Percentiles rank a stretch among this genome's conserved stretches.
Evolutionary conservation across 2,329 filamentous ascomycete species (phyloP).

Genomic region (Chaetomium strumarium): DNA sequence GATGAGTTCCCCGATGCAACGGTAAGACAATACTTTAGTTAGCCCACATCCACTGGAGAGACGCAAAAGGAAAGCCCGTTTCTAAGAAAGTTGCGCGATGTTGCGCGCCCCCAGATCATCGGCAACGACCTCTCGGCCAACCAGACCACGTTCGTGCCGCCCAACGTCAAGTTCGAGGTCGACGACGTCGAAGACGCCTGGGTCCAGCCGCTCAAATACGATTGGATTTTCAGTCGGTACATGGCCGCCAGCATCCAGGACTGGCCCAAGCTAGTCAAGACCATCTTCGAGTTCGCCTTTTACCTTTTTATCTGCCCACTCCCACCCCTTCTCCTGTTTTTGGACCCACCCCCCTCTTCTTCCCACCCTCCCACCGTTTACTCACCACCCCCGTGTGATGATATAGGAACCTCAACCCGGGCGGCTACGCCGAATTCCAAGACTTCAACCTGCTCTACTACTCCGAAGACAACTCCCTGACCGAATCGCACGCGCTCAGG

Average conservation of each 20-base stretch:
- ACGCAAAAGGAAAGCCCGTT: not conserved
- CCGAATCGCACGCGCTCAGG: conserved; percentile 5
- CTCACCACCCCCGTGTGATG: too few species aligned
- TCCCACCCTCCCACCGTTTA: too few species aligned
- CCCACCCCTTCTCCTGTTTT: too few species aligned
- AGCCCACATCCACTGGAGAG: not conserved
- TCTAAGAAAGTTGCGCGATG: conserved; percentile 27
- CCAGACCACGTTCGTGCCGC: conserved; percentile 29
- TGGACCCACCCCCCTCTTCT: too few species aligned
- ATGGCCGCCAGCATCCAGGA: conserved; percentile 32
- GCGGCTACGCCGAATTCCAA: conserved; percentile 32
- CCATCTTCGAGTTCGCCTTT: conserved; percentile 23
- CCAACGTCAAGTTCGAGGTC: conserved; percentile 33
- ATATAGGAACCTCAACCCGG: conserved; percentile 30
- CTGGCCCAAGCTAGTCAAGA: conserved; percentile 26
- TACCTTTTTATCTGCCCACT: not conserved
- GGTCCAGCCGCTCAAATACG: conserved; percentile 23
- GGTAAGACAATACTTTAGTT: conserved; percentile 1
- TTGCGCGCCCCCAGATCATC: conserved; percentile 30
- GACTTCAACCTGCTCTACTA: conserved; percentile 29
- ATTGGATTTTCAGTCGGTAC: conserved; percentile 35
- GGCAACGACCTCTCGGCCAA: conserved; percentile 31
- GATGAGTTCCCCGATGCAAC: conserved; percentile 27
- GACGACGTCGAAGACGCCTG: conserved; percentile 32
- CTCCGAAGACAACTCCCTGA: conserved; percentile 28